Evolutionary conservation across 371 early-diverging fungal genomes (phyloP), one percentile per base, ranked within the genome.

Genomic region (Encephalitozoon intestinalis): DNA sequence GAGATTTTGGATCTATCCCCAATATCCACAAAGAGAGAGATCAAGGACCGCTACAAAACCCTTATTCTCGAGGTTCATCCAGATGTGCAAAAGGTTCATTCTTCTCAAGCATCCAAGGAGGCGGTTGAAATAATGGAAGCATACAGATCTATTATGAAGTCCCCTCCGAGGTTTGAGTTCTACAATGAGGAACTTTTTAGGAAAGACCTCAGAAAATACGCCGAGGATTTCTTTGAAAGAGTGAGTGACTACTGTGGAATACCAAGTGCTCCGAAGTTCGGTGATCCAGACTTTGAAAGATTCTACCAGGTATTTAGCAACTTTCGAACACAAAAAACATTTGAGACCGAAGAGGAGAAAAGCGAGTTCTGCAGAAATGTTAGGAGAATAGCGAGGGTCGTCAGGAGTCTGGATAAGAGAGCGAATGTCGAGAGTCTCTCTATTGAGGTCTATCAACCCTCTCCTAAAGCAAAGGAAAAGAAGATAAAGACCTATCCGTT

Each of bases 181-280:
- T 58, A 58, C 34, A 58, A 9, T 2, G 34, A 58, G 18, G 34
- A 58, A 15, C 58, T 58, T 28, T 58, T 58, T 34, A 31, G 37
- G 21, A 1, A 58, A 58, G 73, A 72, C 18, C 21, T 65, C 25
- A 44, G 40, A 15, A 40, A 65, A 15, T 72, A 58, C 49, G 52
- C 73, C 0, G 37, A 40, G 4, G 73, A 72, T 18, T 72, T 72
- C 63, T 72, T 72, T 26, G 73, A 72, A 21, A 46, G 63, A 34
- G n/a, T 72, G 7, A 11, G 34, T 8, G 28, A 50, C n/a, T 40
- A 40, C n/a, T 72, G 41, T 44, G 15, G 44, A 46, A 46, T 58
- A 1, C 18, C 52, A 30, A 26, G 39, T 1, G 26, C 37, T 30
- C 63, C 50, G 11, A 53, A 40, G 23, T 72, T 72, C 50, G 8